Base-by-base conservation (phyloP, 495 filamentous ascomycete species). In the Chaetomium fimeti region DNA sequence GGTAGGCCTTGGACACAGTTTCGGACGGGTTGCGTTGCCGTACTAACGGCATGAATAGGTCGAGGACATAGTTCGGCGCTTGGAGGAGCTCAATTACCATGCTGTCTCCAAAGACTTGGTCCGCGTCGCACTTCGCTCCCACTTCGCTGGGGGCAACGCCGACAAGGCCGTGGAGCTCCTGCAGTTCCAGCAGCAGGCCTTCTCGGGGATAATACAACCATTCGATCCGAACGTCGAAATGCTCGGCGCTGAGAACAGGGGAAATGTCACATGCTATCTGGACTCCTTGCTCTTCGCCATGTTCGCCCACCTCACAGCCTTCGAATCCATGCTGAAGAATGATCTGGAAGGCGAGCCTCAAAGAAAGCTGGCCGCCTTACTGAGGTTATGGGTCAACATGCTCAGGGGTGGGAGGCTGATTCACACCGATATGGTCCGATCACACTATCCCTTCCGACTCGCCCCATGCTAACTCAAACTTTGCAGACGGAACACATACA, bases 281-380 rank as follows among this genome's bases (percentile, higher is more conserved):
- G 94, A 97, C 71, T 82, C 93, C 1, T 77, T 97, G n/a, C 85
- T 98, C 2, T 97, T 97, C 70, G 90, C 94, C 62, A 97, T 98
- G 93, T 98, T 98, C 73, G 89, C 91, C 12, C 86, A 90, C 60
- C 78, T 97, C 28, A 87, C 88, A 53, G 91, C 90, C 68, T 98
- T 97, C 72, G 94, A 98, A 71, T 89, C 89, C 28, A 95, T 97
- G 76, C 77, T 97, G 54, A 81, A 79, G 64, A 74, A 75, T 32
- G 69, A 79, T n/a, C 69, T 66, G 22, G 87, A 87, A 71, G 88
- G 90, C 56, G 87, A 91, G 66, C 80, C 88, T 20, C 85, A 89
- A 68, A 86, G 84, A 61, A 89, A 84, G 67, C 78, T 98, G 49
- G 88, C 87, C 1, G 85, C 85, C 6, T 69, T 95, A 48, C 74